These are phyloP conservation scores for Annulohypoxylon maeteangense DNA, from an alignment of 495 filamentous ascomycete species.

Conservation along the genomic window DNA sequence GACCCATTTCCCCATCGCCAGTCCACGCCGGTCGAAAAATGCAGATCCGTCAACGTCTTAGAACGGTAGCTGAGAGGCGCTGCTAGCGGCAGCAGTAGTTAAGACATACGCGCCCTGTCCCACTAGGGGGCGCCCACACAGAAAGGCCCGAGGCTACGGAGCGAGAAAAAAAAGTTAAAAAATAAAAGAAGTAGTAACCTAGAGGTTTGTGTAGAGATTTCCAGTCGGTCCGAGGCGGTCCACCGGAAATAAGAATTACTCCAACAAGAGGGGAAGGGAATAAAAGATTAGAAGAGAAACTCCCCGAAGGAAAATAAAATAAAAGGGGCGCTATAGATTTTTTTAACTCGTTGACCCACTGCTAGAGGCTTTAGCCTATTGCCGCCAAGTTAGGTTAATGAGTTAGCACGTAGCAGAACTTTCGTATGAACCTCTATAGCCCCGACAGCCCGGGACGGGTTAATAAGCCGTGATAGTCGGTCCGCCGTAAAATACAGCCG, in stretches of 20 bases:
- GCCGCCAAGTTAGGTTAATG: neutral
- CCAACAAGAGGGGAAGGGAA: neutral
- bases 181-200: neutral
- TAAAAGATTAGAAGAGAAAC: neutral
- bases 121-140: neutral
- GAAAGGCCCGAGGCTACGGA: neutral
- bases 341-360: neutral
- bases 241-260: neutral
- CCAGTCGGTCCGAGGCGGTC: constrained; percentile 19
- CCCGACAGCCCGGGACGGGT: constrained; percentile 28
- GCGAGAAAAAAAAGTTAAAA: neutral
- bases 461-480: constrained; percentile 21
- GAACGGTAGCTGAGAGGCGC: too few relatives aligned
- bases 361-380: constrained; percentile 14
- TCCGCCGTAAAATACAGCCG: neutral
- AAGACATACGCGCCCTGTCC: too few relatives aligned
- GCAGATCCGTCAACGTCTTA: neutral
- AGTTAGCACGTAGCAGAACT: neutral
- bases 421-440: neutral
- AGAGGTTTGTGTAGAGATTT: constrained; percentile 9
- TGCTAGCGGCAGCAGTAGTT: neutral
- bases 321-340: constrained; percentile 1
- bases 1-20: neutral
- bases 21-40: neutral
- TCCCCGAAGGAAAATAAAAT: neutral